Conservation (phyloP, 2,329 filamentous ascomycete species). For the Dryadomyces quercivorus region DNA sequence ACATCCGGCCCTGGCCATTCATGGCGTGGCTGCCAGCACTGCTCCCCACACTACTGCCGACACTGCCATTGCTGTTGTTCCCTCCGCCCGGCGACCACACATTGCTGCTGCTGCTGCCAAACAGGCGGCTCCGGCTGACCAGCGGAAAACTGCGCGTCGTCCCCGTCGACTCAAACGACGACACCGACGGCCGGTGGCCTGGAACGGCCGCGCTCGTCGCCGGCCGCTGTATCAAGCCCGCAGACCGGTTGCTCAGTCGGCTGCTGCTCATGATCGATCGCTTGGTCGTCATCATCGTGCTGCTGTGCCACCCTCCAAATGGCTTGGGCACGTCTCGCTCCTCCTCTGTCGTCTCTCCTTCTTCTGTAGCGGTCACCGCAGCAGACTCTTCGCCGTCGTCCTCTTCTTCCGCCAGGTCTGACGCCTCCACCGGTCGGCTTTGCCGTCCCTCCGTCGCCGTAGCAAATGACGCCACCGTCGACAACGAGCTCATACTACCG, state of each 20-base stretch:
- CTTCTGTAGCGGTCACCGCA: not conserved
- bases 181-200: constrained; percentile 41
- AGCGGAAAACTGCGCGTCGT: constrained; percentile 52
- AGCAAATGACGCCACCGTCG: constrained; percentile 35
- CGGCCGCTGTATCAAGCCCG: constrained; percentile 23
- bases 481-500: constrained; percentile 14
- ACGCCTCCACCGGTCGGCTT: not conserved
- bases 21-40: not conserved
- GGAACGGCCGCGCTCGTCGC: constrained; percentile 22
- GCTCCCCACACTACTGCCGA: not conserved
- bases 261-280: not conserved
- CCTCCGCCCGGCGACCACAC: not conserved
- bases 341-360: not conserved
- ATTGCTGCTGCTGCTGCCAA: constrained; percentile 5
- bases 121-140: constrained; percentile 20
- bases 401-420: not conserved
- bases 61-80: not conserved
- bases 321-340: not conserved
- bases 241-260: constrained; percentile 3
- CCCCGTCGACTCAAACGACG: constrained; percentile 44
- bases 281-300: not conserved
- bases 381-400: not conserved
- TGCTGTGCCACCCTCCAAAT: not conserved
- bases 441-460: constrained; percentile 34
- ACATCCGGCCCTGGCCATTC: not conserved